A percentile compares a stretch with the other conserved stretches of the same genome.
Evolutionary conservation across 371 early-diverging fungal genomes (phyloP).

Genomic region (Mucor velutinosus): DNA sequence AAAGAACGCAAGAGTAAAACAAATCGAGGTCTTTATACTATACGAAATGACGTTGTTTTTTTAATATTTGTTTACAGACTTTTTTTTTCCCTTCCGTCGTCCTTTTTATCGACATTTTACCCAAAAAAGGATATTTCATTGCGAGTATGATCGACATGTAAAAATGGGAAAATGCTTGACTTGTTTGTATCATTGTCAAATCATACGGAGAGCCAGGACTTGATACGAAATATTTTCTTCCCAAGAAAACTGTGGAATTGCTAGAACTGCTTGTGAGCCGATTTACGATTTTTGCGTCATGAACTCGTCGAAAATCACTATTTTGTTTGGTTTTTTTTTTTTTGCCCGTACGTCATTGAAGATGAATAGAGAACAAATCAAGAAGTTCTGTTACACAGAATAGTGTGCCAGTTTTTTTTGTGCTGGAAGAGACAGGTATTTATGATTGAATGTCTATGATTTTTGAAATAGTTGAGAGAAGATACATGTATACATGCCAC

Average conservation of each 20-base stretch:
- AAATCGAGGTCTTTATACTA: neutral
- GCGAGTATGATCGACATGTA: neutral
- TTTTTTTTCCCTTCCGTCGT: neutral
- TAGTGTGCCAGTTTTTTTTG: neutral
- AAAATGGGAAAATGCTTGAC: neutral
- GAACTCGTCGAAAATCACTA: neutral
- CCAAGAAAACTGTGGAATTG: neutral
- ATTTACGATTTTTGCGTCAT: neutral
- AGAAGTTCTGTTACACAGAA: neutral
- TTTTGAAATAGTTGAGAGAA: neutral
- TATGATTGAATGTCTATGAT: no score
- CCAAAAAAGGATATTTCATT: neutral
- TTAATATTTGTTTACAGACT: neutral
- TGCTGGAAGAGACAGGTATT: no score
- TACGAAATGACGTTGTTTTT: neutral
- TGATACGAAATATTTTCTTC: neutral
- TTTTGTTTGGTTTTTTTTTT: neutral
- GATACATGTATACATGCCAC: neutral
- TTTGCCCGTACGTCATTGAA: neutral
- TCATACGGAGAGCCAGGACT: neutral
- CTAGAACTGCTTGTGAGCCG: neutral
- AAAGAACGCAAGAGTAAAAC: neutral
- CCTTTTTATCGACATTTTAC: neutral
- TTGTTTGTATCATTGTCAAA: neutral
- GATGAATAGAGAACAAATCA: neutral